phyloP scores from a whole-genome alignment of 2,329 filamentous ascomycete genomes.

The Erysiphe neolycopersici region DNA sequence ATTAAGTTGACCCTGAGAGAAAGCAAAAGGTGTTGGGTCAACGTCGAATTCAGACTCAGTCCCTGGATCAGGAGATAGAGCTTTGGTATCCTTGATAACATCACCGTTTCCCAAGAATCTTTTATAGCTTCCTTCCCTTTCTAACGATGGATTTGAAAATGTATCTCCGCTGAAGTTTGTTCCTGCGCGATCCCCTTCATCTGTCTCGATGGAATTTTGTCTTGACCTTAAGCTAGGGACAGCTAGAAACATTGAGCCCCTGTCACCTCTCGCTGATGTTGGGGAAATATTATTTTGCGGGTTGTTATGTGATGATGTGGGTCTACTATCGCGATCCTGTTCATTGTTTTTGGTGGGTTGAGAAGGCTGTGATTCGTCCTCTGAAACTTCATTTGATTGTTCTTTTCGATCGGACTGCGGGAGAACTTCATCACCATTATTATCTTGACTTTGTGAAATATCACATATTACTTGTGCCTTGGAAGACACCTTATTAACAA shows the following conservation, averaged over 20 bases:
- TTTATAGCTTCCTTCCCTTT: slow-evolving; percentile 16
- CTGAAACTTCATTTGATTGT: slow-evolving; percentile 10
- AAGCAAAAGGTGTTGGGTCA: slow-evolving; percentile 44
- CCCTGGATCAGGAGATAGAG: slow-evolving; percentile 32
- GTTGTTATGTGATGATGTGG: slow-evolving; percentile 15
- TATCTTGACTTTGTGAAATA: neutral
- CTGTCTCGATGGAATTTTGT: slow-evolving; percentile 37
- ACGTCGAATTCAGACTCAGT: slow-evolving; percentile 43
- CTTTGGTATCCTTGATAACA: slow-evolving; percentile 24
- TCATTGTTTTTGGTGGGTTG: slow-evolving; percentile 28
- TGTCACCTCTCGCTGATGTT: slow-evolving; percentile 22
- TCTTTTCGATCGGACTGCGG: slow-evolving; percentile 5
- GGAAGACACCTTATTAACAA: slow-evolving; percentile 1
- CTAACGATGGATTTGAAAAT: slow-evolving; percentile 19
- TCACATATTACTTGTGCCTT: neutral
- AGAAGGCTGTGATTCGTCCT: slow-evolving; percentile 21
- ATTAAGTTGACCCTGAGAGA: slow-evolving; percentile 42
- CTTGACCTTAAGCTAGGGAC: slow-evolving; percentile 36
- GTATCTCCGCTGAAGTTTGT: slow-evolving; percentile 15
- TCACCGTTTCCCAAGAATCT: slow-evolving; percentile 16
- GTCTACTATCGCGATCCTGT: slow-evolving; percentile 29
- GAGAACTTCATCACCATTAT: neutral
- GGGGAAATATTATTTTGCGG: slow-evolving; percentile 43
- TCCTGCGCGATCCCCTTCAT: slow-evolving; percentile 25
- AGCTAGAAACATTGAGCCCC: slow-evolving; percentile 26